Evolutionary conservation across 169 alveolate genomes (phyloP), one percentile per base, ranked within the genome.

Genomic region (Besnoitia besnoiti): DNA sequence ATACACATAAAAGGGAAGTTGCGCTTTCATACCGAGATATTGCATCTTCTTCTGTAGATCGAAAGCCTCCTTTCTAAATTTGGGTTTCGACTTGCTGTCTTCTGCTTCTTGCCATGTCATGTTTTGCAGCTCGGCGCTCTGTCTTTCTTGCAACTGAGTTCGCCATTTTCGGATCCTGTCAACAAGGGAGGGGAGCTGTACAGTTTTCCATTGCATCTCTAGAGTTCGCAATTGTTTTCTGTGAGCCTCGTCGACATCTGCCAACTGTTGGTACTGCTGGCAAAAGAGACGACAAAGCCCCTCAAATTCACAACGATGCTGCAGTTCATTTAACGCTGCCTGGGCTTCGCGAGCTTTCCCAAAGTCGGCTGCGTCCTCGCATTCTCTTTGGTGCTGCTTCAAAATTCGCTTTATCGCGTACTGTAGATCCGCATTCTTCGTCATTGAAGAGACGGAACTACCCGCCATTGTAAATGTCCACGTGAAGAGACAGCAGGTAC

Each of bases 301-400:
- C 59, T 77, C 87, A 30, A 77, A 35, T 77, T 77, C 87, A 35
- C 87, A 40, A 5, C 55, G 87, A 55, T 77, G 30, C 87, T 77
- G 87, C 33, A 77, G 30, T 37, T 77, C 87, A 4, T 77, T 19
- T 0, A 77, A 55, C 12, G 87, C 87, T 39, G 87, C 87, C 33
- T 42, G 87, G 7, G 87, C 87, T 35, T 77, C 87, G 49, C 87
- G 49, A 12, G 87, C 87, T 21, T 77, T 77, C 61, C 87, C 55
- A 42, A 77, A 77, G 42, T 77, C 87, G 7, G 44, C 87, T 44
- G 87, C 87, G 40, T 77, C 55, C 40, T 77, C 87, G 87, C 87
- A 77, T 8, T 77, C 87, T 42, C 87, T 77, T 35, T 77, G 87
- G 87, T 77, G 87, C 59, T 77, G 87, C 59, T 77, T 77, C 49